Evolutionary conservation across 768 basidiomycete species (phyloP).

Genomic region (Lactarius hatsudake): DNA sequence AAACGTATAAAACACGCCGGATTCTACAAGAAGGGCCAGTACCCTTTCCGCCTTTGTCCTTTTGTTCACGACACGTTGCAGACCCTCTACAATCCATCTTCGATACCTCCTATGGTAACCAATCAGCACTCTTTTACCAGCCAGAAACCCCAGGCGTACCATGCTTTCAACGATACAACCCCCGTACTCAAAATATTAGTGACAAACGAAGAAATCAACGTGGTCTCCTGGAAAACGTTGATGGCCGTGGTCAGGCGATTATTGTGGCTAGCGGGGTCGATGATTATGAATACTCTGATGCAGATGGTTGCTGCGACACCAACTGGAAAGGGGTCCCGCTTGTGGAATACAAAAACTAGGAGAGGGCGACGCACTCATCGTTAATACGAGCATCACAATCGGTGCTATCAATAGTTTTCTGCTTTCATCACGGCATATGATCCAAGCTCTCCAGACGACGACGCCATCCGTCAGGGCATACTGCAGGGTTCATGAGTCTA

Average conservation of each 20-base stretch:
- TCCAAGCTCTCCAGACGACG: slow-evolving; percentile 21
- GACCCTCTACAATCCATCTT: not conserved
- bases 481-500: not conserved
- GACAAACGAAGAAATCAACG: not conserved
- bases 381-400: not conserved
- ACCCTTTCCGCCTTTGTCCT: not conserved
- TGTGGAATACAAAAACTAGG: not conserved
- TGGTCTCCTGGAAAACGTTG: not conserved
- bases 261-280: not conserved
- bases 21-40: not conserved
- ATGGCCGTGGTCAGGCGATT: not conserved
- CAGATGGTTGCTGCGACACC: not conserved
- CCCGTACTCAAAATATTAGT: not conserved
- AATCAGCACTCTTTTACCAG: not conserved
- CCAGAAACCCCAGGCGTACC: not conserved
- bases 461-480: slow-evolving; percentile 17
- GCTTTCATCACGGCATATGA: not conserved
- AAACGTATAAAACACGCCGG: slow-evolving; percentile 1
- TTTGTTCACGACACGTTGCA: not conserved
- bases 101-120: not conserved
- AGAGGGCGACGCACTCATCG: not conserved
- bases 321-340: not conserved
- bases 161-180: not conserved
- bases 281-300: not conserved
- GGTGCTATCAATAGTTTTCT: not conserved